phyloP scores from a whole-genome alignment of 1,284 basidiomycete species.

The Coniferiporia weirii region DNA sequence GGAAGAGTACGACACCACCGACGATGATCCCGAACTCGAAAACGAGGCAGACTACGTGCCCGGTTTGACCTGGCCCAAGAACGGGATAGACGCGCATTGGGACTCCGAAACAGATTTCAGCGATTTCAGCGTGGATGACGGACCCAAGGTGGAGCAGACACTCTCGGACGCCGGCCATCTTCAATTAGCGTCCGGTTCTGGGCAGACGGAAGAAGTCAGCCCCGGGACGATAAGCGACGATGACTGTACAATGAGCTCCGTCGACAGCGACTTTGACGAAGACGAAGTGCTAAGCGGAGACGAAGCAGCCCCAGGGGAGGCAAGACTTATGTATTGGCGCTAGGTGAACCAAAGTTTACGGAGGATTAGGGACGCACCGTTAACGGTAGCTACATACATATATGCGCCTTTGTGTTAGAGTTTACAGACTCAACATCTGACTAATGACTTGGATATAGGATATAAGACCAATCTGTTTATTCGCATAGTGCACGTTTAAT shows the following conservation, averaged over 20 bases:
- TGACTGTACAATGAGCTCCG: background rate
- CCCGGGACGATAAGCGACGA: background rate
- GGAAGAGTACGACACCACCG: background rate
- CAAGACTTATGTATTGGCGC: too few species aligned
- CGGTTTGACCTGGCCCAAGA: background rate
- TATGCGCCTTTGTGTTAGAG: too few species aligned
- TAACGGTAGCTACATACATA: too few species aligned
- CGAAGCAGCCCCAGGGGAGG: conserved; percentile 11
- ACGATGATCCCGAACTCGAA: background rate
- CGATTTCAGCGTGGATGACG: background rate
- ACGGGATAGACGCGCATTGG: background rate
- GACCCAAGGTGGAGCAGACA: background rate
- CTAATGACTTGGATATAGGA: too few species aligned
- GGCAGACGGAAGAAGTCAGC: background rate
- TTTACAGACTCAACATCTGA: too few species aligned
- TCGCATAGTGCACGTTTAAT: too few species aligned
- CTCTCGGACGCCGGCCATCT: background rate
- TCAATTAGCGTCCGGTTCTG: background rate
- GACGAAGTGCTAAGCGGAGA: conserved; percentile 24
- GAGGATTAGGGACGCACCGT: background rate
- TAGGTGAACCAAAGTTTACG: background rate
- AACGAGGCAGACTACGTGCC: background rate
- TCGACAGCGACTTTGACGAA: conserved; percentile 22
- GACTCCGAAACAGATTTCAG: background rate
- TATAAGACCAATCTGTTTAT: too few species aligned